Evolutionary conservation across 441 rosid genomes (phyloP).

Genomic region (Theobroma grandiflorum): DNA sequence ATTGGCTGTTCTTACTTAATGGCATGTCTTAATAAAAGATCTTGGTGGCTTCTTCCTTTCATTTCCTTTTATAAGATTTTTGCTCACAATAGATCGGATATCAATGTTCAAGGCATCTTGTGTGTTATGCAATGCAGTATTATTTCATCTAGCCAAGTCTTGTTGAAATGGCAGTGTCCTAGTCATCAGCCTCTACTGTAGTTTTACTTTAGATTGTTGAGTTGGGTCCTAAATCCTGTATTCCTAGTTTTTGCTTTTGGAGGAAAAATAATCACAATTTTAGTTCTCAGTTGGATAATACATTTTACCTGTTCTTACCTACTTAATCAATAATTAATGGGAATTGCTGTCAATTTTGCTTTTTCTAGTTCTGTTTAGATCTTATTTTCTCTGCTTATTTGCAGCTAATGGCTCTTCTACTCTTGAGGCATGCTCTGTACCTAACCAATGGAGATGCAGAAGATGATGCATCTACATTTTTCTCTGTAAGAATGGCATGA

Average conservation of each 20-base stretch:
- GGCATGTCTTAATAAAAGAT: background rate
- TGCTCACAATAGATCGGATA: background rate
- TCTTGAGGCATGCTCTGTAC: slow-evolving; percentile 73
- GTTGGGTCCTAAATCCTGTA: background rate
- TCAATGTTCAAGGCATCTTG: background rate
- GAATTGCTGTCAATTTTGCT: slow-evolving; percentile 13
- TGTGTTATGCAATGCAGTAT: background rate
- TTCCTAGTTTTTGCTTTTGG: background rate
- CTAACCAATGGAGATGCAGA: slow-evolving; percentile 63
- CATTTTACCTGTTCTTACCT: background rate
- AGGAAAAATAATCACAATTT: background rate
- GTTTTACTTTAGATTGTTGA: background rate
- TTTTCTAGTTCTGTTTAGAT: background rate
- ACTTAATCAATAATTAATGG: background rate
- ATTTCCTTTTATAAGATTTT: background rate
- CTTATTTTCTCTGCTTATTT: slow-evolving; percentile 23
- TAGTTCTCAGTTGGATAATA: background rate
- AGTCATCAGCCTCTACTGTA: background rate
- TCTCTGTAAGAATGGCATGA: slow-evolving; percentile 57
- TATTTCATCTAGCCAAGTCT: background rate
- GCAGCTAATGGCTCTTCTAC: slow-evolving; percentile 83
- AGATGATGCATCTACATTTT: slow-evolving; percentile 63
- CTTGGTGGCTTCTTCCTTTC: background rate
- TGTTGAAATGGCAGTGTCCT: background rate
- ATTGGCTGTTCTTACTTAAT: background rate